Evolutionary conservation across 2,329 filamentous ascomycete genomes (phyloP).

Genomic region (Macrophomina pseudophaseolina): DNA sequence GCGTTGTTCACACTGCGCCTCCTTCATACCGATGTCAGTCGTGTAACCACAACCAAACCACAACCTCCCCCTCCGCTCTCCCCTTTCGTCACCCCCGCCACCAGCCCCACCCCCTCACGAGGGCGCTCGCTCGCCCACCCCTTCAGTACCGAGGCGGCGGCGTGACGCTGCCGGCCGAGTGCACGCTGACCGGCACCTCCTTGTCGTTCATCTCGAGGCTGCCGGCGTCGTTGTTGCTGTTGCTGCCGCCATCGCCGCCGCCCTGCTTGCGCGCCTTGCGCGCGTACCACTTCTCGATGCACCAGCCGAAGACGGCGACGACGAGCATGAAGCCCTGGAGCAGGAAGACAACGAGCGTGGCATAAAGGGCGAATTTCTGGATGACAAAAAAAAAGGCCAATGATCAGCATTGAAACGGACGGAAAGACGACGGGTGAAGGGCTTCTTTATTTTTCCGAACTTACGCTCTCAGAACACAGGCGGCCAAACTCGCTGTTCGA

Average conservation of each 20-base stretch:
- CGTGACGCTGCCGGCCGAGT: constrained; percentile 4
- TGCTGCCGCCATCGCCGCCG: constrained; percentile 29
- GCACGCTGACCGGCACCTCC: constrained; percentile 13
- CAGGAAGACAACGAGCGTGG: constrained; percentile 48
- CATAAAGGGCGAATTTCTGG: constrained; percentile 52
- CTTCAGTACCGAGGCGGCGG: constrained; percentile 14
- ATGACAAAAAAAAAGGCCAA: background rate
- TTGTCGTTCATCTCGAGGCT: constrained; percentile 29
- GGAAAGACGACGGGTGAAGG: no score
- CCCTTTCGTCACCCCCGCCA: background rate
- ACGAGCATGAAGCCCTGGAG: constrained; percentile 42
- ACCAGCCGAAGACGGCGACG: constrained; percentile 42
- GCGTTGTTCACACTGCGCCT: background rate
- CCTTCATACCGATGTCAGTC: background rate
- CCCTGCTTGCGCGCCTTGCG: constrained; percentile 38
- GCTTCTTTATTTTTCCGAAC: constrained; percentile 9
- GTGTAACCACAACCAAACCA: background rate
- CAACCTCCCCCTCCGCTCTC: background rate
- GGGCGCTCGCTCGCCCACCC: background rate
- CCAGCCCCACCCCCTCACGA: no score
- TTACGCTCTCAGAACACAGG: constrained; percentile 49
- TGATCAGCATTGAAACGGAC: no score
- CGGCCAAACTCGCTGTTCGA: constrained; percentile 45
- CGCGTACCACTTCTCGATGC: constrained; percentile 43
- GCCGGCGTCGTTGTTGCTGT: constrained; percentile 26